A percentile compares a stretch with the other conserved stretches of the same genome.
phyloP scores from a whole-genome alignment of 2,329 filamentous ascomycete species.

The Diplocarpon mali region DNA sequence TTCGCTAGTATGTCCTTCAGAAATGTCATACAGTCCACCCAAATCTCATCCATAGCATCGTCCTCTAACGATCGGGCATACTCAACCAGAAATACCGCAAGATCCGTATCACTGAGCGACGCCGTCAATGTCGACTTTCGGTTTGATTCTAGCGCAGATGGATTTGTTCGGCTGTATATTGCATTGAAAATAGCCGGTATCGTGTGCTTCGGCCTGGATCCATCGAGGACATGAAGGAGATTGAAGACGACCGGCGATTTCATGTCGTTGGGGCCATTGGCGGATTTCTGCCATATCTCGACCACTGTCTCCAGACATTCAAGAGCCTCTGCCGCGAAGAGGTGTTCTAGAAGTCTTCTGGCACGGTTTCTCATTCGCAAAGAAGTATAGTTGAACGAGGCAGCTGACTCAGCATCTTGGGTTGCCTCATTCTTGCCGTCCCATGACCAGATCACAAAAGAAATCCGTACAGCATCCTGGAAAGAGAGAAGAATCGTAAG shows the following conservation, averaged over 20 bases:
- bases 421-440: constrained; percentile 51
- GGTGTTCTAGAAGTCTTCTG: constrained; percentile 76
- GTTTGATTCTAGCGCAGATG: constrained; percentile 62
- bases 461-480: constrained; percentile 87
- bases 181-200: constrained; percentile 93
- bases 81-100: constrained; percentile 81
- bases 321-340: constrained; percentile 83
- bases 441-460: constrained; percentile 94
- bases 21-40: constrained; percentile 88
- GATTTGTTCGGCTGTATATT: constrained; percentile 89
- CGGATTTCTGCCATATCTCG: constrained; percentile 61
- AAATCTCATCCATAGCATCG: constrained; percentile 96
- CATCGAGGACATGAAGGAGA: constrained; percentile 81
- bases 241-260: constrained; percentile 63
- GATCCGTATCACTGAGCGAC: constrained; percentile 68
- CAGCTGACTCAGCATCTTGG: constrained; percentile 56
- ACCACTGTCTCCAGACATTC: constrained; percentile 90
- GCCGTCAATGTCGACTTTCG: constrained; percentile 84
- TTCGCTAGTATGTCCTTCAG: constrained; percentile 82
- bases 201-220: constrained; percentile 79
- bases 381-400: constrained; percentile 85
- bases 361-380: constrained; percentile 84
- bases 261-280: constrained; percentile 35
- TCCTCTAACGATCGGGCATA: constrained; percentile 88
- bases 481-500: constrained; percentile 93